A percentile compares a stretch with the other conserved stretches of the same genome.
phyloP scores from a whole-genome alignment of 441 rosid species.

The Manihot esculenta region DNA sequence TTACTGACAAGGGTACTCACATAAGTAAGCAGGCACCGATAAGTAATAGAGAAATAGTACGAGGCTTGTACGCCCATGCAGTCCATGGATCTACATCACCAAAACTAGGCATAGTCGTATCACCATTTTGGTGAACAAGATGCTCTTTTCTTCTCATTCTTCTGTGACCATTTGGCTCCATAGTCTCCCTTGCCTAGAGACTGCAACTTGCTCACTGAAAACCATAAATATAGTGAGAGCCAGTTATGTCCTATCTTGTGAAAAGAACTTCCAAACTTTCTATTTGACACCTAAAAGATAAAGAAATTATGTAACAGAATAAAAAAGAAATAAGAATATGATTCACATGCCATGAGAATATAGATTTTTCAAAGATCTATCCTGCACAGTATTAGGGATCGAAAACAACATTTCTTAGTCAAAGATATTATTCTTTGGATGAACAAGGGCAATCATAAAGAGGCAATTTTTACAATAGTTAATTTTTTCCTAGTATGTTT shows the following conservation, averaged over 20 bases:
- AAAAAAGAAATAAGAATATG: neutral
- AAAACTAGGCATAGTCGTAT: conserved; percentile 23
- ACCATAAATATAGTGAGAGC: neutral
- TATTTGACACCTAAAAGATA: neutral
- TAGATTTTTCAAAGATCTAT: neutral
- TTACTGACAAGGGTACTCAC: conserved; percentile 47
- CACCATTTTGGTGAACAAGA: conserved; percentile 57
- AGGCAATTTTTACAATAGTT: neutral
- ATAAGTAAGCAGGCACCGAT: conserved; percentile 97
- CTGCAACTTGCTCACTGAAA: conserved; percentile 35
- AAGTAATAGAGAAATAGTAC: conserved; percentile 83
- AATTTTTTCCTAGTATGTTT: neutral
- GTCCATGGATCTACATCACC: conserved; percentile 97
- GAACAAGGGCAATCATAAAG: neutral
- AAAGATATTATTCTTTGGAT: neutral
- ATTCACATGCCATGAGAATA: neutral
- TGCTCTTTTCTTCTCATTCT: conserved; percentile 51
- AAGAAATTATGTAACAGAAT: conserved; percentile 1
- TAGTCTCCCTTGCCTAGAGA: conserved; percentile 28
- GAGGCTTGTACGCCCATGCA: conserved; percentile 99
- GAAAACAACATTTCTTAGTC: neutral
- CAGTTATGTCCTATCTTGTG: neutral
- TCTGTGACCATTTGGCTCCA: conserved; percentile 67
- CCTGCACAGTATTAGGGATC: neutral
- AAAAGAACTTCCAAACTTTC: neutral